Base-by-base conservation (phyloP, 257 asterid genomes). In the Solanum dulcamara region DNA sequence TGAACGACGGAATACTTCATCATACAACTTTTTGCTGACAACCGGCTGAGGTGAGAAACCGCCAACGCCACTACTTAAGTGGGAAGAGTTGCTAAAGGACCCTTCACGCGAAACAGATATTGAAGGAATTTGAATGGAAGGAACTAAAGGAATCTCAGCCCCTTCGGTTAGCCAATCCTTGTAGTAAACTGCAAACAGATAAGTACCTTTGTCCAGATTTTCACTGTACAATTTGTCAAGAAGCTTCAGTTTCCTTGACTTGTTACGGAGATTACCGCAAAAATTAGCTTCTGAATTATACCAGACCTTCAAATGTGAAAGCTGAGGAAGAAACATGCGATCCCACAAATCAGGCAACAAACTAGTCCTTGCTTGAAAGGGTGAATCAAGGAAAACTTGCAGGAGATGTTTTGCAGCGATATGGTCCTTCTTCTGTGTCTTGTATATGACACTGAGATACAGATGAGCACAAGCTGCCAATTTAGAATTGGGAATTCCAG, bases 381-480 rank as follows among this genome's bases (percentile, higher is more conserved):
- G 97, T 1, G 98, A 91, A 89, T 89, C 92, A 6, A 92, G 88
- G 85, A 93, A 92, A 66, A 93, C 95, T 86, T 93, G 96, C 86
- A 94, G 97, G 81, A 95, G 87, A 89, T 94, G 97, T 85, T 90
- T 95, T 80, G 97, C 93, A 77, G 98, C 87, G 62, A 88, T 90
- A 42, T 89, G 86, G 37, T 94, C 95, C 67, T 94, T 94, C n/a
- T 88, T 91, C 84, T 93, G 98, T 14, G 94, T 87, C 89, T 86
- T 87, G 82, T 91, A 95, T 85, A 91, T 91, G 84, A 93, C 89
- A 77, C 97, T 89, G 83, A 94, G 98, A 88, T 95, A 95, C 85
- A 95, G 91, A 92, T 94, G 98, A 88, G 98, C 96, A 90, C 97
- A 94, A 71, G 98, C 96, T n/a, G 98, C 94, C 80, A 95, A 51